Conservation (phyloP, 1,139 yeast species). For the Wickerhamomyces sp. region DNA sequence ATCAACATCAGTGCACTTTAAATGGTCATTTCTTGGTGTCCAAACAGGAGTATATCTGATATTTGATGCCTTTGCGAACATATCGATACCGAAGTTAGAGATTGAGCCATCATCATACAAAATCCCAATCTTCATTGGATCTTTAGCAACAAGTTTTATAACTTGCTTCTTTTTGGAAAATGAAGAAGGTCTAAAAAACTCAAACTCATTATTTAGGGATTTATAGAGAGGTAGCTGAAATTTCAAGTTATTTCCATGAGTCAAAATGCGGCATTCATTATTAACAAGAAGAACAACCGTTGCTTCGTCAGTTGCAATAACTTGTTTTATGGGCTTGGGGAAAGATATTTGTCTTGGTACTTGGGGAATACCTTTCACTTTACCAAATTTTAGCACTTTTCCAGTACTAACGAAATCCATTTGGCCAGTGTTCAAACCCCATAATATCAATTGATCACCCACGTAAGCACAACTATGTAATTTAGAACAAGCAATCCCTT, state of each 20-base stretch:
- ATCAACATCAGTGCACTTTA: conserved; percentile 58
- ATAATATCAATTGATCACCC: conserved; percentile 47
- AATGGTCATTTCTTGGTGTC: conserved; percentile 50
- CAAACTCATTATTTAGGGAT: conserved; percentile 41
- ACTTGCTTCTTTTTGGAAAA: conserved; percentile 37
- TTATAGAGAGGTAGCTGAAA: conserved; percentile 34
- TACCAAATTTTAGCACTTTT: conserved; percentile 29
- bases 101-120: conserved; percentile 52
- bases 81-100: conserved; percentile 34
- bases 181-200: conserved; percentile 47
- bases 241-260: conserved; percentile 54
- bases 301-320: conserved; percentile 64
- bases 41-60: conserved; percentile 42
- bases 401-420: conserved; percentile 52
- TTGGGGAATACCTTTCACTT: conserved; percentile 32
- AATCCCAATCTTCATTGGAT: conserved; percentile 34
- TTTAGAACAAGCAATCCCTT: conserved; percentile 64
- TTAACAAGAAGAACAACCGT: conserved; percentile 61
- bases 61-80: conserved; percentile 24
- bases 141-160: conserved; percentile 30
- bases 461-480: conserved; percentile 64
- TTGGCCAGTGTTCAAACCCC: conserved; percentile 90
- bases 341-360: conserved; percentile 44
- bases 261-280: conserved; percentile 61
- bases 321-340: conserved; percentile 47